Conservation (phyloP, 2,329 filamentous ascomycete genomes). For the Ophiostoma tasmaniense region DNA sequence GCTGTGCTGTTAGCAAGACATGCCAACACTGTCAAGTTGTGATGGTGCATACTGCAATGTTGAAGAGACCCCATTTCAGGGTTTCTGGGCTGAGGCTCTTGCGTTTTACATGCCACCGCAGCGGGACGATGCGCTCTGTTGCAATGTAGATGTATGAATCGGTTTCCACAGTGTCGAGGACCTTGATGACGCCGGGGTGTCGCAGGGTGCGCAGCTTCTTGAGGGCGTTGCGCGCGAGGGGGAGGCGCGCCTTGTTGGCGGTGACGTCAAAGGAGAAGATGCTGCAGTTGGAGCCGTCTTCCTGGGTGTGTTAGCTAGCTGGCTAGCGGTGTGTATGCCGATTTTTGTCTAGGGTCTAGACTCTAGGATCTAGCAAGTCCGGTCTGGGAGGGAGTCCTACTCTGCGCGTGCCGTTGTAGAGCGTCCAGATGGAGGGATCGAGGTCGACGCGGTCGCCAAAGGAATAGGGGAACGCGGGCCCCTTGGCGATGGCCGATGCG, state of each 20-base stretch:
- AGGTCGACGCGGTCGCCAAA: constrained; percentile 90
- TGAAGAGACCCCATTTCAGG: constrained; percentile 90
- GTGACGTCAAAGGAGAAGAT: constrained; percentile 92
- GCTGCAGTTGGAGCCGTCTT: constrained; percentile 89
- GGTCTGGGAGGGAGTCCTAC: constrained; percentile 40
- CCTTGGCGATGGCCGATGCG: constrained; percentile 91
- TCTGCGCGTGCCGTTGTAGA: constrained; percentile 88
- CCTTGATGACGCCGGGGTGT: constrained; percentile 89
- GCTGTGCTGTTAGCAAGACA: constrained; percentile 37
- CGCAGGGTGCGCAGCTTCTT: constrained; percentile 88
- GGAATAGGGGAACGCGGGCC: constrained; percentile 82
- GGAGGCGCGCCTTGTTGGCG: constrained; percentile 69
- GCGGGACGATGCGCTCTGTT: constrained; percentile 77
- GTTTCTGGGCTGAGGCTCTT: constrained; percentile 86
- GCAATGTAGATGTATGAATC: constrained; percentile 94
- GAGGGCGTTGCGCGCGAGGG: constrained; percentile 85
- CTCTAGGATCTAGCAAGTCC: background rate
- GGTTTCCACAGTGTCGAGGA: constrained; percentile 92
- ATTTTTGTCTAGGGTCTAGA: background rate
- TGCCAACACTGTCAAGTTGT: background rate
- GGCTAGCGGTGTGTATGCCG: background rate
- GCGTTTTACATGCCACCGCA: constrained; percentile 83
- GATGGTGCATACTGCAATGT: constrained; percentile 55
- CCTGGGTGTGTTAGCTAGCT: constrained; percentile 42
- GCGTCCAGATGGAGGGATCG: constrained; percentile 90